Evolutionary conservation across 169 alveolate species (phyloP), one percentile per base, ranked within the genome.

Genomic region (Plasmodium ovale): DNA sequence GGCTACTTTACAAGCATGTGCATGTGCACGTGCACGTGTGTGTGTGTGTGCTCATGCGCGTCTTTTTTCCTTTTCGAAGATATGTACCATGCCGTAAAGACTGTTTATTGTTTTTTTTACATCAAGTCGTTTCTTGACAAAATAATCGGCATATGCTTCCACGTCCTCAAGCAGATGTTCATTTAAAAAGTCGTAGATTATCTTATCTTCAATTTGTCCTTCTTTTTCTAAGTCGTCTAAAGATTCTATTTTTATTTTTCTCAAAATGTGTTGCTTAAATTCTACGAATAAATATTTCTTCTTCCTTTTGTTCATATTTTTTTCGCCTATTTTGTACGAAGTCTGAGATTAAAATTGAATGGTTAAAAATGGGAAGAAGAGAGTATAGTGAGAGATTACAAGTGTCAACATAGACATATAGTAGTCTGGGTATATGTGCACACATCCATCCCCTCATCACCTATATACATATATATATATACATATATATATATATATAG

Each of bases 211-310:
- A 16, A 79, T 65, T 64, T 79, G 68, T 31, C 39, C 54, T 39
- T 49, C 65, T 5, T 58, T 79, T 14, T 79, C 82, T 54, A 79
- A 29, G 44, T 65, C 79, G 1, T 49, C 71, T 10, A 64, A 16
- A 19, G 60, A 23, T 59, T 79, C 62, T 21, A 79, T 42, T 53
- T 42, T 64, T 19, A 79, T 79, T 29, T 51, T 51, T 31, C 47
- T 79, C 47, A 79, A 58, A 49, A 79, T 79, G 31, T 16, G 35
- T 33, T 79, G 89, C 37, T 79, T 79, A 64, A 79, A 79, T 64
- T 79, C 82, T 21, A 79, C 47, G 59, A 59, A 79, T 71, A 79
- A 27, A 23, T 79, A 79, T 79, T 79, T 79, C 51, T 79, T 79
- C 65, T 79, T 79, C 27, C 16, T 79, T 51, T 64, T 79, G 60